A percentile compares a stretch with the other conserved stretches of the same genome.
phyloP scores from a whole-genome alignment of 306 rosid genomes.

The Castanea crenata region DNA sequence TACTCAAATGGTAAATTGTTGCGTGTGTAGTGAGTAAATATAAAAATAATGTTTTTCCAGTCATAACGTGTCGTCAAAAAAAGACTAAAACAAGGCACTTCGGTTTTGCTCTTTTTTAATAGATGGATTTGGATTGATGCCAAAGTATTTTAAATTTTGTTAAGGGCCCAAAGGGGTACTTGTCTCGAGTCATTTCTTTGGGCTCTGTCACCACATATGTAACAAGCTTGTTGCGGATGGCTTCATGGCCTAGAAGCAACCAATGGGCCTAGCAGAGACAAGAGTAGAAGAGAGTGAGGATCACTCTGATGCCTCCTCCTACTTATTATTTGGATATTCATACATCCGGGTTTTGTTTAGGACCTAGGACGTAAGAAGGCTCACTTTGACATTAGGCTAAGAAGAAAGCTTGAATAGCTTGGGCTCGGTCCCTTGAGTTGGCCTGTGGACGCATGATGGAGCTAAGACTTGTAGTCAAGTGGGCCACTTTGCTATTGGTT shows the following conservation, averaged over 20 bases:
- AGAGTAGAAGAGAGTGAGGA: too few species aligned
- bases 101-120: neutral
- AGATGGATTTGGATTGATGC: neutral
- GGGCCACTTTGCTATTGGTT: rapidly evolving
- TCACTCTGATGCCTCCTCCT: neutral
- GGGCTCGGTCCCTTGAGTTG: too few species aligned
- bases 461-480: too few species aligned
- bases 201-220: neutral
- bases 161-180: neutral
- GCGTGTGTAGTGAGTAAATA: rapidly evolving
- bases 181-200: neutral
- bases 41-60: rapidly evolving
- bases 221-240: neutral
- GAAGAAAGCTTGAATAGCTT: too few species aligned
- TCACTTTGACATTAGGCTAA: too few species aligned
- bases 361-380: too few species aligned
- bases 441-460: too few species aligned
- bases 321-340: neutral
- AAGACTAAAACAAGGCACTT: neutral
- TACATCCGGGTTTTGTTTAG: too few species aligned
- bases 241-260: neutral
- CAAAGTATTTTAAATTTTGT: neutral
- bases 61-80: neutral
- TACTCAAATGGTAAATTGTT: too few species aligned
- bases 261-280: neutral